Evolutionary conservation across 108 stramenopile species (phyloP).

Genomic region (Nitzschia sp.): DNA sequence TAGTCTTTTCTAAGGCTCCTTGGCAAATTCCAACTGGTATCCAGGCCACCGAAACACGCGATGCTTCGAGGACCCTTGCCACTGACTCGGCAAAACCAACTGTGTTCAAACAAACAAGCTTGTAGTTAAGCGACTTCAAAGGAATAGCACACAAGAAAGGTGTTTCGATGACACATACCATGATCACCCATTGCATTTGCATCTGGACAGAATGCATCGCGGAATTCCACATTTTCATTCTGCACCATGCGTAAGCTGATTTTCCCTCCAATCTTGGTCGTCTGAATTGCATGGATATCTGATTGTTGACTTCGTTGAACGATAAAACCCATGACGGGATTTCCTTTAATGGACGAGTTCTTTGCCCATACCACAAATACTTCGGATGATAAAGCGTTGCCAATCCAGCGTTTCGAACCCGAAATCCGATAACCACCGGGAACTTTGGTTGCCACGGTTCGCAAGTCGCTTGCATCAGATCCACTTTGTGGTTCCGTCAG

Average conservation of each 20-base stretch:
- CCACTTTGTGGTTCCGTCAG: slow-evolving; percentile 30
- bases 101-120: background rate
- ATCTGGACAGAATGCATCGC: slow-evolving; percentile 20
- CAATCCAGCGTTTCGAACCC: slow-evolving; percentile 34
- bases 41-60: slow-evolving; percentile 25
- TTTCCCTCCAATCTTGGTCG: slow-evolving; percentile 27
- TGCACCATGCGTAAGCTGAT: slow-evolving; percentile 30
- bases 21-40: slow-evolving; percentile 32
- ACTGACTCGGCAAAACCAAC: slow-evolving; percentile 32
- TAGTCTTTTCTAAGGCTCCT: slow-evolving; percentile 24
- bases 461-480: slow-evolving; percentile 16
- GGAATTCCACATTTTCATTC: slow-evolving; percentile 27
- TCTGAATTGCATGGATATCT: slow-evolving; percentile 5
- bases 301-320: slow-evolving; percentile 20
- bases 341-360: slow-evolving; percentile 11
- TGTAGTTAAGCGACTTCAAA: background rate
- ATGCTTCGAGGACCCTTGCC: slow-evolving; percentile 22
- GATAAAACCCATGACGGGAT: slow-evolving; percentile 33
- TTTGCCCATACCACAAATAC: slow-evolving; percentile 31
- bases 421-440: slow-evolving; percentile 17
- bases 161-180: too few relatives aligned
- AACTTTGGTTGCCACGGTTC: slow-evolving; percentile 15
- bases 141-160: too few relatives aligned
- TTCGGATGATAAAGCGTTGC: slow-evolving; percentile 25
- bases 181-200: slow-evolving; percentile 22